Base-by-base conservation (phyloP, 1,284 basidiomycete genomes). In the Psilocybe mexicana region DNA sequence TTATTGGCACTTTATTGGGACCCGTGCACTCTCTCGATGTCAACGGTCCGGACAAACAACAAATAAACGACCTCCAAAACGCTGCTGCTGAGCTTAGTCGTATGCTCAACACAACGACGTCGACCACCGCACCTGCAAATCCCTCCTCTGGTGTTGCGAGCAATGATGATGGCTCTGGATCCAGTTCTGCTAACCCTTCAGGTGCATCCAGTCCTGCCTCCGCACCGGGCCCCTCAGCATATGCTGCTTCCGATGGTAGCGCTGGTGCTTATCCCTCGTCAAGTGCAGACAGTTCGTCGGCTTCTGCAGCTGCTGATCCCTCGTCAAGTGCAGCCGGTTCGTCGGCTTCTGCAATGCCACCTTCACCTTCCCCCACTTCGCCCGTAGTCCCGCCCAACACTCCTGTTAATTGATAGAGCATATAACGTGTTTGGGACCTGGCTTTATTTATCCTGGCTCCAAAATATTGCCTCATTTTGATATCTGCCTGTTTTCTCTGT, bases 361-460 rank as follows among this genome's bases (percentile, higher is more conserved):
- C 63, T 28, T 60, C 61, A 14, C 58, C 61, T 50, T 28, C 61
- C 18, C 58, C 60, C 50, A 33, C 51, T 14, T 36, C 52, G 33
- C 61, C 65, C 18, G 44, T 11, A 36, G 60, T 59, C 25, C 62
- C 62, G 38, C 63, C 65, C 28, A 63, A 63, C 44, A 58, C 61
- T 7, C 63, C 56, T 26, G 38, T 35, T 55, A 4, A 48, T 55
- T 6, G 51, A 49, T 14, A 38, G 33, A 18, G 35, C 25, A n/a
- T 50, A 42, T 11, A 11, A 8, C 40, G 8, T 42, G 14, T 42
- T 25, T 36, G 23, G n/a, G 12, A 7, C 11, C 8, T 6, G 24
- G 11, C n/a, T 33, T 10, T 10, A 25, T 14, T 18, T 18, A 18
- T 18, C 18, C n/a, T 23, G 6, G 26, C 18, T 6, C 28, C 8